phyloP scores from a whole-genome alignment of 1,139 yeast genomes.

The Blastobotrys capitulatus region DNA sequence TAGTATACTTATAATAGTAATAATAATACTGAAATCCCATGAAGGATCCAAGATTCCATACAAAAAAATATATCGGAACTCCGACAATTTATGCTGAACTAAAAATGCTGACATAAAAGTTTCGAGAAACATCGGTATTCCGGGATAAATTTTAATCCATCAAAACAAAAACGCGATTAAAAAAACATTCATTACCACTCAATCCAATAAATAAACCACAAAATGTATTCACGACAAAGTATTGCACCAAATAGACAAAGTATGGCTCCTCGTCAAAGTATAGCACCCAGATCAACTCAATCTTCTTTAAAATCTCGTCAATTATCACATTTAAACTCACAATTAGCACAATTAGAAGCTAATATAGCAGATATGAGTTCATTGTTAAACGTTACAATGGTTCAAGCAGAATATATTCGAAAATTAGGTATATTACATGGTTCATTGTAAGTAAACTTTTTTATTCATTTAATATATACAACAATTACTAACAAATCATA shows the following conservation, averaged over 20 bases:
- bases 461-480: background rate
- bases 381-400: constrained; percentile 47
- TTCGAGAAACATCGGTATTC: too few species aligned
- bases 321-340: constrained; percentile 55
- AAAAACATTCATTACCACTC: too few species aligned
- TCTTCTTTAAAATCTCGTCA: constrained; percentile 39
- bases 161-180: too few species aligned
- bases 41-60: too few species aligned
- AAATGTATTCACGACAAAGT: background rate
- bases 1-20: too few species aligned
- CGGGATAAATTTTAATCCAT: too few species aligned
- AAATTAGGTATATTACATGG: constrained; percentile 59
- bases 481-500: constrained; percentile 4
- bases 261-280: constrained; percentile 17
- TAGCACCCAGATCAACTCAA: constrained; percentile 15
- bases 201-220: background rate
- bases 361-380: constrained; percentile 54
- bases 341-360: constrained; percentile 56
- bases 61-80: too few species aligned
- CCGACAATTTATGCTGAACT: too few species aligned
- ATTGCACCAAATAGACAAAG: background rate
- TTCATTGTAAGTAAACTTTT: constrained; percentile 36
- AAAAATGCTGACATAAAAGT: too few species aligned
- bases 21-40: too few species aligned
- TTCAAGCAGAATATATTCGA: constrained; percentile 53